Evolutionary conservation across 2,329 filamentous ascomycete genomes (phyloP).

Genomic region (Colletotrichum liriopes): DNA sequence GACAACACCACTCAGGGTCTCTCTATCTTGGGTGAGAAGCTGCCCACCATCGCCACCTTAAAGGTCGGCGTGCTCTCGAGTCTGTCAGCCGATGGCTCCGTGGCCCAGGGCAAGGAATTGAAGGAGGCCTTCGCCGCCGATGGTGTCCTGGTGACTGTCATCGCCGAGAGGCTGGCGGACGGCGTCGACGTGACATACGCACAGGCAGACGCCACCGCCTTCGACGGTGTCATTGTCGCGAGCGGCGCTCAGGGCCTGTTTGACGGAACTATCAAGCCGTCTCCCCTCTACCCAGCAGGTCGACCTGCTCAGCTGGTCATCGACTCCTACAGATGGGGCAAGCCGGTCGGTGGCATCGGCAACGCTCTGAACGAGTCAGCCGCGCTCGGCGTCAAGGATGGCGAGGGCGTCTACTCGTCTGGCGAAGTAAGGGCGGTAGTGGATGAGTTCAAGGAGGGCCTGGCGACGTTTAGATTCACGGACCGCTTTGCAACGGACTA

Average conservation of each 20-base stretch:
- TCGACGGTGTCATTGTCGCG: slow-evolving; percentile 75
- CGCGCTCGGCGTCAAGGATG: slow-evolving; percentile 57
- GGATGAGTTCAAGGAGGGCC: slow-evolving; percentile 67
- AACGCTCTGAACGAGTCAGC: slow-evolving; percentile 45
- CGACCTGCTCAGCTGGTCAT: slow-evolving; percentile 75
- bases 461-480: slow-evolving; percentile 77
- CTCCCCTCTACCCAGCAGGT: slow-evolving; percentile 74
- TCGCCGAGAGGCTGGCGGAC: slow-evolving; percentile 70
- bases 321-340: slow-evolving; percentile 78
- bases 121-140: slow-evolving; percentile 62
- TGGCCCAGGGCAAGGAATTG: slow-evolving; percentile 66
- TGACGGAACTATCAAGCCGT: slow-evolving; percentile 52
- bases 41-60: slow-evolving; percentile 74
- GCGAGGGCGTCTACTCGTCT: slow-evolving; percentile 59
- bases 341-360: slow-evolving; percentile 76
- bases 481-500: slow-evolving; percentile 73
- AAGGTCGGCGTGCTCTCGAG: slow-evolving; percentile 75
- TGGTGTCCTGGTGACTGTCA: slow-evolving; percentile 71
- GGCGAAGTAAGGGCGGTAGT: slow-evolving; percentile 57
- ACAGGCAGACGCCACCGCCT: slow-evolving; percentile 72
- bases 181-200: slow-evolving; percentile 77
- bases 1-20: slow-evolving; percentile 75
- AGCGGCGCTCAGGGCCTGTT: slow-evolving; percentile 71
- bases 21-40: slow-evolving; percentile 70
- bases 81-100: slow-evolving; percentile 57